phyloP scores from a whole-genome alignment of 2,329 filamentous ascomycete species.

The Penicillium sp. region DNA sequence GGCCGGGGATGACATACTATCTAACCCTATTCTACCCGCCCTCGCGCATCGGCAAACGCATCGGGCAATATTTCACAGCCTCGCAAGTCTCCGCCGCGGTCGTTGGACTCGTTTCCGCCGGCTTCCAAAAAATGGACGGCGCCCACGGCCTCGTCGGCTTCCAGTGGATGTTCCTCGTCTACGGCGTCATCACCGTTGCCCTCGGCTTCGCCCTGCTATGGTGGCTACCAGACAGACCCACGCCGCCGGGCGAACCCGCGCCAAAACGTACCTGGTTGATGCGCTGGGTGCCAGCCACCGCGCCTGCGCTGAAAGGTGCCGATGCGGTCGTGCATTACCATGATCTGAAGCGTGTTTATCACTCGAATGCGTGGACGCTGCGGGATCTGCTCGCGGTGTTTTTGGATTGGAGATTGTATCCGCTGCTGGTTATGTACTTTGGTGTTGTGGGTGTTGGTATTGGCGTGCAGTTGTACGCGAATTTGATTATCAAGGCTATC shows the following conservation, averaged over 20 bases:
- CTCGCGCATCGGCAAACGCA: conserved; percentile 78
- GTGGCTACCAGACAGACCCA: conserved; percentile 85
- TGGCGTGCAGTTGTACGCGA: conserved; percentile 82
- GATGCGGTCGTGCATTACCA: conserved; percentile 81
- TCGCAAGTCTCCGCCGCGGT: conserved; percentile 85
- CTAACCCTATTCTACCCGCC: conserved; percentile 89
- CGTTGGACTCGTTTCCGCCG: conserved; percentile 83
- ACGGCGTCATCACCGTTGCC: conserved; percentile 70
- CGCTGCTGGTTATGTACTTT: conserved; percentile 86
- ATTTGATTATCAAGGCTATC: conserved; percentile 78
- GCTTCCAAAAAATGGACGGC: conserved; percentile 89
- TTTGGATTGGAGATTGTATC: conserved; percentile 85
- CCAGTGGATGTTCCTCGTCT: conserved; percentile 77
- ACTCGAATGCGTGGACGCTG: conserved; percentile 68
- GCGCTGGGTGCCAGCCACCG: conserved; percentile 65
- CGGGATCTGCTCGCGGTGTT: conserved; percentile 68
- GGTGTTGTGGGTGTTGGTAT: conserved; percentile 91
- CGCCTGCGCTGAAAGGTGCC: conserved; percentile 69
- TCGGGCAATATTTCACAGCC: conserved; percentile 86
- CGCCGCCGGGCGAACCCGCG: conserved; percentile 55
- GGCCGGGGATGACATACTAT: conserved; percentile 93
- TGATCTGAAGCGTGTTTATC: conserved; percentile 77
- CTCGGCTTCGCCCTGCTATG: conserved; percentile 73
- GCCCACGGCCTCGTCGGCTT: conserved; percentile 67
- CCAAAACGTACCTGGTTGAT: conserved; percentile 40